A percentile compares a stretch with the other conserved stretches of the same genome.
phyloP scores from a whole-genome alignment of 2,329 filamentous ascomycete species.

The Ophiostoma sp. region DNA sequence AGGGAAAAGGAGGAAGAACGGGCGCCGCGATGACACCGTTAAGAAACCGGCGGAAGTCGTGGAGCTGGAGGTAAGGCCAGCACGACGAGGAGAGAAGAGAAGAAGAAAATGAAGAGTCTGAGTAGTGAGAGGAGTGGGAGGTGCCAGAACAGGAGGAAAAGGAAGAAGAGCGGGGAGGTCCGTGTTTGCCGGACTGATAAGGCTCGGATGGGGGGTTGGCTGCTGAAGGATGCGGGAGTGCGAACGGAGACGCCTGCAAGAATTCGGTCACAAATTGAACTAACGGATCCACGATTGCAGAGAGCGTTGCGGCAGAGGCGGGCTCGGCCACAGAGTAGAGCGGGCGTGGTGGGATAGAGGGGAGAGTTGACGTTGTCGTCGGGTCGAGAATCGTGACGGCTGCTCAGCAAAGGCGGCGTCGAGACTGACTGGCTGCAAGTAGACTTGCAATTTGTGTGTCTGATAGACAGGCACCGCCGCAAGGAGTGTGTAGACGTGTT shows the following conservation, averaged over 20 bases:
- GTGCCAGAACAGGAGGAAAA: slow-evolving; percentile 25
- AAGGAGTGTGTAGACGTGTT: background rate
- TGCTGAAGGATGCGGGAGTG: slow-evolving; percentile 15
- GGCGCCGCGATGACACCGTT: slow-evolving; percentile 53
- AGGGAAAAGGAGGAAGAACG: slow-evolving; percentile 55
- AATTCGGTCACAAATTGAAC: slow-evolving; percentile 36
- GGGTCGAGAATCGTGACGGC: slow-evolving; percentile 19
- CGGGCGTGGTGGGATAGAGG: slow-evolving; percentile 29
- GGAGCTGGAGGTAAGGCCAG: slow-evolving; percentile 32
- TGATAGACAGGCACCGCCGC: background rate
- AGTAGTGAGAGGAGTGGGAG: slow-evolving; percentile 27
- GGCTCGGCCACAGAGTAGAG: slow-evolving; percentile 52
- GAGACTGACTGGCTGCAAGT: background rate
- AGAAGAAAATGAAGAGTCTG: slow-evolving; percentile 27
- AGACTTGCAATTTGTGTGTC: background rate
- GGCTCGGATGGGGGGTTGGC: slow-evolving; percentile 16
- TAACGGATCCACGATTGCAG: slow-evolving; percentile 55
- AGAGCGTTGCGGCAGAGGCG: slow-evolving; percentile 49
- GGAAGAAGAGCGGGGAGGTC: slow-evolving; percentile 26
- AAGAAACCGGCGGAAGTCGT: slow-evolving; percentile 46
- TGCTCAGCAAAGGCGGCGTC: slow-evolving; percentile 13
- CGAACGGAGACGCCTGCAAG: slow-evolving; percentile 30
- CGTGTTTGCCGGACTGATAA: slow-evolving; percentile 9
- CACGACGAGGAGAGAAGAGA: slow-evolving; percentile 21
- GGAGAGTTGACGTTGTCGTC: slow-evolving; percentile 20